phyloP scores from a whole-genome alignment of 768 basidiomycete genomes.

The Pholiota conissans region DNA sequence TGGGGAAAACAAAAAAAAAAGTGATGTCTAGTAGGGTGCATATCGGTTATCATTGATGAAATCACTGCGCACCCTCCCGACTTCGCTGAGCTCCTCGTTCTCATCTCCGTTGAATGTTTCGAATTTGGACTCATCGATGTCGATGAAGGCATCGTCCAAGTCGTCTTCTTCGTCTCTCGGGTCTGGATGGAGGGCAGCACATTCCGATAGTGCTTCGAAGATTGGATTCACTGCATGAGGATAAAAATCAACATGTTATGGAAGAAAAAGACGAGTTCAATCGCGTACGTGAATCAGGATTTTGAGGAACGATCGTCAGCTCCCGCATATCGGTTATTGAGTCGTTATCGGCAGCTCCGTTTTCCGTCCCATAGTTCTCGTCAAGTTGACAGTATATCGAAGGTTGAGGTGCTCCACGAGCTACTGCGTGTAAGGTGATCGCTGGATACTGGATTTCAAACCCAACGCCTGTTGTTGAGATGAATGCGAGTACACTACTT shows the following conservation, averaged over 20 bases:
- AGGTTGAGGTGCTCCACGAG: slow-evolving; percentile 63
- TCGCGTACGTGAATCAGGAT: slow-evolving; percentile 58
- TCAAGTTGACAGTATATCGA: slow-evolving; percentile 95
- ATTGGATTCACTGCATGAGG: slow-evolving; percentile 68
- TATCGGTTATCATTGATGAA: slow-evolving; percentile 75
- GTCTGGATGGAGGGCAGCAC: slow-evolving; percentile 86
- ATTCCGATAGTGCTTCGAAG: slow-evolving; percentile 83
- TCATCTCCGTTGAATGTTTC: slow-evolving; percentile 56
- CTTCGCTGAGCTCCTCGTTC: slow-evolving; percentile 77
- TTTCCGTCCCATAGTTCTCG: slow-evolving; percentile 46
- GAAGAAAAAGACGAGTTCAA: background rate
- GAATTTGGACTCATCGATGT: slow-evolving; percentile 49
- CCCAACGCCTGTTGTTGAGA: slow-evolving; percentile 66
- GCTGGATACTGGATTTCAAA: slow-evolving; percentile 87
- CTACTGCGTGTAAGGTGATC: slow-evolving; percentile 92
- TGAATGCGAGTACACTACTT: slow-evolving; percentile 68
- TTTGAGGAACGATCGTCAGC: slow-evolving; percentile 70
- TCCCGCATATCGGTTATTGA: slow-evolving; percentile 67
- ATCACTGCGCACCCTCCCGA: slow-evolving; percentile 94
- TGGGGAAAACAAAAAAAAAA: slow-evolving; percentile 26
- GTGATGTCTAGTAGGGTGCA: slow-evolving; percentile 76
- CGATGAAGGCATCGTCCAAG: slow-evolving; percentile 56
- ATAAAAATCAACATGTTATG: slow-evolving; percentile 2
- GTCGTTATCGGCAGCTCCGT: slow-evolving; percentile 35
- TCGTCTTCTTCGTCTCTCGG: slow-evolving; percentile 47